Conservation (phyloP, 441 rosid species). For the Syzygium malaccense region DNA sequence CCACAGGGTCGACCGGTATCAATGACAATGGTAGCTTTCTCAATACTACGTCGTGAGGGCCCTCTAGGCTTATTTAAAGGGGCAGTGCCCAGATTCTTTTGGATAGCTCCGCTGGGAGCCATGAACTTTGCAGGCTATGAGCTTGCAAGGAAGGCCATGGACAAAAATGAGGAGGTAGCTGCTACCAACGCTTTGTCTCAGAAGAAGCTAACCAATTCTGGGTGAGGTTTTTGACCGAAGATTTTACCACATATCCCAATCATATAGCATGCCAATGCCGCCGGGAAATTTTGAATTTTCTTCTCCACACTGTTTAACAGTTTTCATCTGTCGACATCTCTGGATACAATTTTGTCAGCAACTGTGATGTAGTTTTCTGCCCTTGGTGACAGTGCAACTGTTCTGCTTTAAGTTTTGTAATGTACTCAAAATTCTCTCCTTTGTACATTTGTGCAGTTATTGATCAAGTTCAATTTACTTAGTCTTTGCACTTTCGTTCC, state of each 20-base stretch:
- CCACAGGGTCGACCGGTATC: constrained; percentile 67
- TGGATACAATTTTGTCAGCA: not conserved
- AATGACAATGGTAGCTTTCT: constrained; percentile 63
- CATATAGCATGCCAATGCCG: constrained; percentile 10
- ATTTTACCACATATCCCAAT: not conserved
- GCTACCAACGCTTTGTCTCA: constrained; percentile 14
- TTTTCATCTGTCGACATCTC: constrained; percentile 40
- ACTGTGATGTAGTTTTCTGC: not conserved
- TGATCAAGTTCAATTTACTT: not conserved
- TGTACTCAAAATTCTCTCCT: not conserved
- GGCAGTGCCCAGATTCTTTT: constrained; percentile 89
- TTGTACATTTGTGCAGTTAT: not conserved
- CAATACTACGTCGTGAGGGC: constrained; percentile 78
- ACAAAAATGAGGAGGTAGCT: constrained; percentile 43
- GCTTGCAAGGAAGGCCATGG: constrained; percentile 83
- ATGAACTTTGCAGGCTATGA: constrained; percentile 99
- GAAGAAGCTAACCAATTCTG: constrained; percentile 31
- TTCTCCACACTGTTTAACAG: constrained; percentile 3
- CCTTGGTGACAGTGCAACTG: not conserved
- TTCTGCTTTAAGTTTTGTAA: not conserved
- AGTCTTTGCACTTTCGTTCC: not conserved
- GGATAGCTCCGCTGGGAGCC: constrained; percentile 99
- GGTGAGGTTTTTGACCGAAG: constrained; percentile 3
- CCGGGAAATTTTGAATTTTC: constrained; percentile 20
- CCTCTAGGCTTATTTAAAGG: constrained; percentile 94